Base-by-base conservation (phyloP, 306 rosid species). In the Oxytropis ochrocephala region DNA sequence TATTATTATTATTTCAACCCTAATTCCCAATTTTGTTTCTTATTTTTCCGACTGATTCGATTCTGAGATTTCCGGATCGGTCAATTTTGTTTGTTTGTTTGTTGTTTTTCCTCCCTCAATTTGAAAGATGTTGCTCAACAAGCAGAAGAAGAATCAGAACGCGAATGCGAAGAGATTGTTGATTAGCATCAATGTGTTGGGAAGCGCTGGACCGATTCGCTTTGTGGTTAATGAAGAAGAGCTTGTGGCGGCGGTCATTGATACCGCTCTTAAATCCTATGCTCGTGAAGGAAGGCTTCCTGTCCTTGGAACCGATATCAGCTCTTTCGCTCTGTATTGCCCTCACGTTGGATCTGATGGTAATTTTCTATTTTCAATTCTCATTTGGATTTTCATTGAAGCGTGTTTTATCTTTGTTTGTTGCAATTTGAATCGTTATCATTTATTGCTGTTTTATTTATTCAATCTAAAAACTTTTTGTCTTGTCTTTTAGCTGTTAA, bases 251-350 rank as follows among this genome's bases (percentile, higher is more conserved):
- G 81, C 89, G 6, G 96, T 94, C 2, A 91, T 89, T 1, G 92
- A 89, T 49, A 94, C 95, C 52, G 89, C 96, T 1, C 80, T 94
- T 17, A 94, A 94, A 57, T 84, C 85, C 3, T 94, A 94, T 38
- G 99, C 99, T 0, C 99, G 99, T 2, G 99, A 94, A 71, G 97
- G 99, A 1, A 90, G 99, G 12, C 89, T 94, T 11, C 99, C 99
- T 0, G 30, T 89, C 39, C 89, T 94, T 0, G 94, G 96, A 5
- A 80, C 82, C 5, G 79, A 89, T 43, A 80, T 77, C 73, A 16
- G 59, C 12, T 82, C 48, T 3, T 91, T 94, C 71, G 75, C 70
- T 10, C 97, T 94, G 30, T 94, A 91, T 71, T 88, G 92, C 67
- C 95, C 95, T 0, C 77, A 55, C 14, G 76, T 77, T 6, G 91